phyloP scores from a whole-genome alignment of 2,329 filamentous ascomycete genomes.

The Colletotrichum eremochloae region DNA sequence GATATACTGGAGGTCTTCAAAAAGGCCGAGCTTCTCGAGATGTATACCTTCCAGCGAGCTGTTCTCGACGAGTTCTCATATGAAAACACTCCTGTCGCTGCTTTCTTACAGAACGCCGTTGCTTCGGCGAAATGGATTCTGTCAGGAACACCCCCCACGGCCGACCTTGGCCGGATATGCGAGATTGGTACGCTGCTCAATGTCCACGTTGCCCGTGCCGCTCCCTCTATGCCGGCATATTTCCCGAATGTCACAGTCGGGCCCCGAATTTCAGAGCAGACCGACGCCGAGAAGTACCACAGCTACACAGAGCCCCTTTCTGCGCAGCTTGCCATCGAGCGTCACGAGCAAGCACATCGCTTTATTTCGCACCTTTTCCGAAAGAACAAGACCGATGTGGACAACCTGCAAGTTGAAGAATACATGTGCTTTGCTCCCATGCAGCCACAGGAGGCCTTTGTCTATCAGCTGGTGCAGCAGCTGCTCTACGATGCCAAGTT shows the following conservation, averaged over 20 bases:
- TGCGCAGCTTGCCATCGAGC: conserved; percentile 50
- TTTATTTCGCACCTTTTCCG: conserved; percentile 51
- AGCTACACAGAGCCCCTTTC: conserved; percentile 52
- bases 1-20: conserved; percentile 36
- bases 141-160: conserved; percentile 58
- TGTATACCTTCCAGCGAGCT: conserved; percentile 54
- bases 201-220: conserved; percentile 55
- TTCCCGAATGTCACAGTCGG: conserved; percentile 55
- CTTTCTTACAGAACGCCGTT: conserved; percentile 51
- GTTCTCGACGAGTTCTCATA: conserved; percentile 62
- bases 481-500: conserved; percentile 48
- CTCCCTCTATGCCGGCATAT: conserved; percentile 49
- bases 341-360: conserved; percentile 51
- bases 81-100: conserved; percentile 47
- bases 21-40: conserved; percentile 49
- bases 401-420: conserved; percentile 43
- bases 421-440: conserved; percentile 48
- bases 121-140: conserved; percentile 58
- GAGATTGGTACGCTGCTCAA: conserved; percentile 52
- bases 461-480: conserved; percentile 50
- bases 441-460: conserved; percentile 43
- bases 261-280: conserved; percentile 47
- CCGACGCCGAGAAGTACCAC: conserved; percentile 51
- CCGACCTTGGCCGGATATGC: conserved; percentile 53
- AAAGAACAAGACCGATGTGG: conserved; percentile 49